These are phyloP conservation scores for Serendipita vermifera DNA, from an alignment of 768 basidiomycete genomes.

Conservation along the genomic window DNA sequence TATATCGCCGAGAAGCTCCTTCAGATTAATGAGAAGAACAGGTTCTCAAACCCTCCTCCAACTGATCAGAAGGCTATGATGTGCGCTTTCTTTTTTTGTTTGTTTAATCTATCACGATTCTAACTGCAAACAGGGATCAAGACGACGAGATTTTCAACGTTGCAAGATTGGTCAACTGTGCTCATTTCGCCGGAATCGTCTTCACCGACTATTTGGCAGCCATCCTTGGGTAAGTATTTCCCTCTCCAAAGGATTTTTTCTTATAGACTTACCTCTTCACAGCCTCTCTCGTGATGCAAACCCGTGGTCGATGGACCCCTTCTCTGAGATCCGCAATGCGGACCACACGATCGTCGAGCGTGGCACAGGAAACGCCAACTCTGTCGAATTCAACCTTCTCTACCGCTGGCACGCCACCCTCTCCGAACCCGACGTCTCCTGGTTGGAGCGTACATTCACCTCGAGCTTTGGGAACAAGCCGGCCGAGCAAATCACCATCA, in stretches of 20 bases:
- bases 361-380: constrained; percentile 16
- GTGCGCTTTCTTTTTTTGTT: background rate
- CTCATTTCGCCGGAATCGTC: constrained; percentile 15
- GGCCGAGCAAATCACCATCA: constrained; percentile 15
- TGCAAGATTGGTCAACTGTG: constrained; percentile 62
- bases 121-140: constrained; percentile 21
- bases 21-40: constrained; percentile 68
- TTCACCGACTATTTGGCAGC: constrained; percentile 16
- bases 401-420: constrained; percentile 27
- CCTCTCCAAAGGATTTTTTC: background rate
- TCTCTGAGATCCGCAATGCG: constrained; percentile 10
- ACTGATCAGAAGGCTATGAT: background rate
- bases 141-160: constrained; percentile 80
- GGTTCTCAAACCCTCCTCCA: constrained; percentile 38
- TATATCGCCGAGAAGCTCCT: constrained; percentile 66
- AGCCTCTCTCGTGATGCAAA: constrained; percentile 14
- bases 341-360: constrained; percentile 16
- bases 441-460: constrained; percentile 24
- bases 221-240: constrained; percentile 13
- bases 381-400: constrained; percentile 18
- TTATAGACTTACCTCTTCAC: background rate
- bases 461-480: constrained; percentile 20
- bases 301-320: constrained; percentile 15
- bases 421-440: constrained; percentile 22
- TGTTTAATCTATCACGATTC: background rate